Evolutionary conservation across 192 early-diverging fungal genomes (phyloP).

Genomic region (Haplosporangium gracile): DNA sequence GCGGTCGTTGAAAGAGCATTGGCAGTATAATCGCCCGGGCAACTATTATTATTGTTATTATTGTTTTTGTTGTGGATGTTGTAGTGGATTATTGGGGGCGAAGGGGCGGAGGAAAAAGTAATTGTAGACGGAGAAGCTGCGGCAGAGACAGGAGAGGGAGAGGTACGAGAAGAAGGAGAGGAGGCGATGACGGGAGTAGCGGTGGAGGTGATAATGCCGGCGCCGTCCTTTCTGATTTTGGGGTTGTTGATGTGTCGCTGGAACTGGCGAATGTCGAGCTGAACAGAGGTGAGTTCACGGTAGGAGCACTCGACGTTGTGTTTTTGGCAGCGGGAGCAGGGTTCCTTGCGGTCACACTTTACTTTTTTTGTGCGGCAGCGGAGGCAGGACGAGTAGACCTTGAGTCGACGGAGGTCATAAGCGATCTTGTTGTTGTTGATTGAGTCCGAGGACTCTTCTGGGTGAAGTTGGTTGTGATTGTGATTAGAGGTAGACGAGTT

Average conservation of each 20-base stretch:
- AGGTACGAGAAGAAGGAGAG: not conserved
- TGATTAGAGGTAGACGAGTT: not conserved
- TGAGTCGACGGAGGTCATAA: slow-evolving; percentile 52
- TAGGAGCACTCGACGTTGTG: slow-evolving; percentile 53
- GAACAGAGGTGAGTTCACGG: slow-evolving; percentile 47
- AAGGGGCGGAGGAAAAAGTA: not conserved
- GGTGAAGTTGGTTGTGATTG: slow-evolving; percentile 11
- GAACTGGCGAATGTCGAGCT: slow-evolving; percentile 55
- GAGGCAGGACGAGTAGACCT: slow-evolving; percentile 55
- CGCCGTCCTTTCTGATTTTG: slow-evolving; percentile 29
- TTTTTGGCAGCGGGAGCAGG: slow-evolving; percentile 47
- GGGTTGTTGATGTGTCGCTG: slow-evolving; percentile 42
- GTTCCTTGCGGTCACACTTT: slow-evolving; percentile 55
- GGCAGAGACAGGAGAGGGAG: not conserved
- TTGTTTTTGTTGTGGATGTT: not conserved
- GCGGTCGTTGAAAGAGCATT: not conserved
- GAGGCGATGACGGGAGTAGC: slow-evolving; percentile 25
- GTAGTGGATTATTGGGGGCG: slow-evolving; percentile 3
- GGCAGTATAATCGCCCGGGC: not conserved
- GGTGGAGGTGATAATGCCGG: slow-evolving; percentile 29
- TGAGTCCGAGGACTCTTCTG: not conserved
- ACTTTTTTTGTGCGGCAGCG: slow-evolving; percentile 55
- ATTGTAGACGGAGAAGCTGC: not conserved
- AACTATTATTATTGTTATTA: slow-evolving; percentile 1
- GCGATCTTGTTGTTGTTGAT: slow-evolving; percentile 5